Evolutionary conservation across 148 eudicot genomes (phyloP), one percentile per base, ranked within the genome.

Genomic region (Vaccinium macrocarpon): DNA sequence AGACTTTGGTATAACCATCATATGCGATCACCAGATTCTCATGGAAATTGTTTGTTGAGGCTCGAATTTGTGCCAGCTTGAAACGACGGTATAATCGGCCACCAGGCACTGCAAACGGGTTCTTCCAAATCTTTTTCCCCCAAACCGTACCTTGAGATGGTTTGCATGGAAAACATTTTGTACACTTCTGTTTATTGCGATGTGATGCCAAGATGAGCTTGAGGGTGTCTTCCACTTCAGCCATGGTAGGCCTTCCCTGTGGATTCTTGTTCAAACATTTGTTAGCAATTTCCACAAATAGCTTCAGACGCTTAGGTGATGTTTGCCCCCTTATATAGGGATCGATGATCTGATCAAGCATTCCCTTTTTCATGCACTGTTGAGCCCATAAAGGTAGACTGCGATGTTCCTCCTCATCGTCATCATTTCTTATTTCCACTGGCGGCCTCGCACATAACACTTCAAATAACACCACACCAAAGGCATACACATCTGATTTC

Each of bases 401-500:
- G 19, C 3, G 46, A 5, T 42, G 51, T 16, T 83, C 64, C 52
- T 85, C 86, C 50, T 85, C 90, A 1, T n/a, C 23, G 11, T n/a
- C 9, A 42, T 86, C 13, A 83, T 74, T 6, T n/a, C 75, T 80
- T 23, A 18, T 4, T 55, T 85, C 68, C 50, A 85, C 74, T 8
- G 87, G 84, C 4, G 82, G 79, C 55, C 84, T 88, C 7, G 84
- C 87, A 73, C 79, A 80, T 14, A 85, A 27, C 42, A 85, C 86
- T 83, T 88, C 89, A 4, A 85, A 68, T 71, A 88, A 68, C 13
- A 85, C 86, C 21, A 88, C 89, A 15, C 89, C 87, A 76, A 85
- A 85, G 12, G 87, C 86, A 23, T 83, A 85, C 2, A 79, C 83
- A 29, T 88, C 90, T 0, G 85, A 77, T 56, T 83, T 85, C 81